Conservation (phyloP, 2,329 filamentous ascomycete species). For the Cadophora malorum region DNA sequence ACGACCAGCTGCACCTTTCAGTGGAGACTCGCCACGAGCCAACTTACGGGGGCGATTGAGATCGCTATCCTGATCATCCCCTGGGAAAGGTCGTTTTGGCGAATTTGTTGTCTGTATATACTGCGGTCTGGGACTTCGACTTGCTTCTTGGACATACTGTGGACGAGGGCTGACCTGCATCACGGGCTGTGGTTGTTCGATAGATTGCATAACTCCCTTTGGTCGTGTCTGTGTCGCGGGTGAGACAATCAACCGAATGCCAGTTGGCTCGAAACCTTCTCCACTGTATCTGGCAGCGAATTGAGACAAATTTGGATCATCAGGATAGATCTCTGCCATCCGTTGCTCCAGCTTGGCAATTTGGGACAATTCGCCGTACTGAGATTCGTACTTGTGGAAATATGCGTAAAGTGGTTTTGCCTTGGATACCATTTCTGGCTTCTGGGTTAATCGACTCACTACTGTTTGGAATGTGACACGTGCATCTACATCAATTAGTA, state of each 20-base stretch:
- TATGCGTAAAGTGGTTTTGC: constrained; percentile 87
- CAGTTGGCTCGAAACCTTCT: constrained; percentile 80
- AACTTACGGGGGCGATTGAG: constrained; percentile 82
- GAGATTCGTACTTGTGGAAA: constrained; percentile 94
- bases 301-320: constrained; percentile 76
- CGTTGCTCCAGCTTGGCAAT: constrained; percentile 89
- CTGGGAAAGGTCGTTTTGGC: constrained; percentile 49
- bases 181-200: constrained; percentile 56
- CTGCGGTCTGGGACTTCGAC: constrained; percentile 45
- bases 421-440: constrained; percentile 74
- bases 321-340: constrained; percentile 92
- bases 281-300: constrained; percentile 80
- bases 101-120: constrained; percentile 44
- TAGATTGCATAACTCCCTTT: constrained; percentile 60
- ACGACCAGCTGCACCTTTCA: constrained; percentile 88
- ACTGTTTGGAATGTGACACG: constrained; percentile 96
- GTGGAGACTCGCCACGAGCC: constrained; percentile 84
- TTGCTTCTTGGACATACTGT: constrained; percentile 42
- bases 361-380: constrained; percentile 90
- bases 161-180: constrained; percentile 47
- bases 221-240: constrained; percentile 77
- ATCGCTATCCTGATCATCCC: constrained; percentile 75
- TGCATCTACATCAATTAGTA: constrained; percentile 67
- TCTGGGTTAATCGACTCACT: constrained; percentile 79
- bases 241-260: constrained; percentile 83